Conservation (phyloP, 2,329 filamentous ascomycete species). For the Pyricularia sp. region DNA sequence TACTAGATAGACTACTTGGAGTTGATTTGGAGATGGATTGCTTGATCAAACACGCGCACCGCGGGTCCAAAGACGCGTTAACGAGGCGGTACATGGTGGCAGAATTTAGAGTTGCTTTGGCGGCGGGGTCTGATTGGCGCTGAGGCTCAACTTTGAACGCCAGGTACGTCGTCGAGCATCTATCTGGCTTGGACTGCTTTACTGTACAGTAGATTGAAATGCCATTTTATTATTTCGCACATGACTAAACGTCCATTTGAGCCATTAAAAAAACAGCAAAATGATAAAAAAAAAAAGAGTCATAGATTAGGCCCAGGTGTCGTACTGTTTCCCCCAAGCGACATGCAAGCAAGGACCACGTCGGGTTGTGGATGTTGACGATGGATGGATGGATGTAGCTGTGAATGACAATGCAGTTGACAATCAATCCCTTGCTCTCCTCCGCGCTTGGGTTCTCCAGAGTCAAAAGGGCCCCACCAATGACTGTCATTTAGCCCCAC, state of each 20-base stretch:
- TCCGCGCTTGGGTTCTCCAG: neutral
- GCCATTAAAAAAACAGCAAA: neutral
- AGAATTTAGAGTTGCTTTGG: neutral
- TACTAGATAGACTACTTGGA: neutral
- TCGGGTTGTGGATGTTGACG: neutral
- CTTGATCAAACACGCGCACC: neutral
- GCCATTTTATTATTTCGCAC: no score
- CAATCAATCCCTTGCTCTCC: neutral
- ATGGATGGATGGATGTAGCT: neutral
- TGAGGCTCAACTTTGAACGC: neutral
- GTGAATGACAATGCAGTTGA: neutral
- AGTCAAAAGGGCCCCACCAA: neutral
- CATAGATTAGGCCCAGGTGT: neutral
- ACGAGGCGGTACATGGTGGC: neutral
- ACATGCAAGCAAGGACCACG: neutral
- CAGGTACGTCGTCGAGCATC: neutral
- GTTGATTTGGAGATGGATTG: neutral
- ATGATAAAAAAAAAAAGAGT: neutral
- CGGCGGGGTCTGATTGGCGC: neutral
- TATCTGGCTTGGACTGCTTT: neutral
- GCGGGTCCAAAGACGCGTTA: neutral
- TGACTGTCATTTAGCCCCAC: neutral
- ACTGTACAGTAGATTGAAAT: neutral
- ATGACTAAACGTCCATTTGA: neutral
- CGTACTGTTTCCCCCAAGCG: neutral